Base-by-base conservation (phyloP, 371 early-diverging fungal genomes). In the Mortierella sp. region DNA sequence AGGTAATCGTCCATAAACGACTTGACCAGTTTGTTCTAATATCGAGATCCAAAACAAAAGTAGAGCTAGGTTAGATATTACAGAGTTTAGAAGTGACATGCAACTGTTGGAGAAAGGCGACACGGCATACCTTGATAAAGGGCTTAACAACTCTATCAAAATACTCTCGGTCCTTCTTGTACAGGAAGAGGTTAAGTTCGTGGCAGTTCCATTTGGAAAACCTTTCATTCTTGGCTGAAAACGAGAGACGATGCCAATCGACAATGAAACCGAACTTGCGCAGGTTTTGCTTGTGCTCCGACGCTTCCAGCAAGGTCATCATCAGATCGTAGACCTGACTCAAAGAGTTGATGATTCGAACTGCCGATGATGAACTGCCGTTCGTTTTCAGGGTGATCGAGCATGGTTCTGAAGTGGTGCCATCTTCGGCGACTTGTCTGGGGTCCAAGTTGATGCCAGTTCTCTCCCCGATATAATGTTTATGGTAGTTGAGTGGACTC, bases 101-200 rank as follows among this genome's bases (percentile, higher is more conserved):
- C n/a, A n/a, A n/a, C n/a, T n/a, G n/a, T n/a, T n/a, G n/a, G n/a
- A n/a, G n/a, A n/a, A n/a, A n/a, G n/a, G n/a, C n/a, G n/a, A n/a
- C n/a, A n/a, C n/a, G n/a, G n/a, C n/a, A 6, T 79, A 86, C 87
- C 84, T 82, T 72, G 23, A 88, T 61, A 23, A 72, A 82, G 3
- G 84, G 83, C 7, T 53, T 57, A 1, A 86, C 78, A 41, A 79
- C 70, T 0, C 49, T 21, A 37, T 83, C 75, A 56, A 86, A 88
- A 47, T 82, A 88, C 0, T 21, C 48, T 2, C 53, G 31, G 47
- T 88, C 87, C 41, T 84, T 86, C 23, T 80, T 78, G 72, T 82
- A 86, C 30, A 88, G 28, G 84, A 87, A 88, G 24, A 88, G 50
- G 60, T 86, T 86, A 21, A 86, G 52, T 64, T 88, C 88, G 58